Evolutionary conservation across 176 grass and related monocot genomes (phyloP), one percentile per base, ranked within the genome.

Genomic region (Secale cereale): DNA sequence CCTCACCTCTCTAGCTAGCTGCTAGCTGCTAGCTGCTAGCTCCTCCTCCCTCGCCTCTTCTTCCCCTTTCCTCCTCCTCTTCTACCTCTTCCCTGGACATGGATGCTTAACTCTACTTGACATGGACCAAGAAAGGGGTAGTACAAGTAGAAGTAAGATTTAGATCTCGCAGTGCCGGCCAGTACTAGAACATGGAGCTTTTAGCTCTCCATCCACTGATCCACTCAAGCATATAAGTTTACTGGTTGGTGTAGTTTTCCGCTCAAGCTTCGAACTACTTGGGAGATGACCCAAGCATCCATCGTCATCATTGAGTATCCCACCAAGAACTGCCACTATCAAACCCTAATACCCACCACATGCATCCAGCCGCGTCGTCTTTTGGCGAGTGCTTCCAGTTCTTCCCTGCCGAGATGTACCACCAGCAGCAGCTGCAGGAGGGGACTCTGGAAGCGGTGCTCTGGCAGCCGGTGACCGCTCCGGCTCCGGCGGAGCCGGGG

Each of bases 371-470:
- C 41, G 28, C 71, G 15, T 74, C 71, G 13, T 70, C 80, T 28
- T 74, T 74, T 30, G 85, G 69, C 26, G 84, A 65, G 45, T 80
- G 68, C 68, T 76, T 70, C 59, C 88, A 82, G 25, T 76, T 87
- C 76, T 78, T 86, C 74, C 54, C 83, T 41, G 65, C 25, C 79
- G 41, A 86, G 83, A 71, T 78, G 83, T 63, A 82, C 79, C 71
- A 54, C 2, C 69, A 46, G 1, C 66, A 68, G 17, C 66, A 37
- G 31, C 65, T 0, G 65, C 65, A 22, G 66, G 37, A 69, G 66
- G 85, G 80, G n/a, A 87, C 89, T 17, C 81, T 91, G 13, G 85
- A 91, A 64, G 81, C 81, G 3, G 76, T 91, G 85, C 70, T 90
- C 67, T 85, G 63, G 76, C 85, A 73, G 85, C 76, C 52, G 29